Base-by-base conservation (phyloP, 257 asterid genomes). In the Cordia subcordata region DNA sequence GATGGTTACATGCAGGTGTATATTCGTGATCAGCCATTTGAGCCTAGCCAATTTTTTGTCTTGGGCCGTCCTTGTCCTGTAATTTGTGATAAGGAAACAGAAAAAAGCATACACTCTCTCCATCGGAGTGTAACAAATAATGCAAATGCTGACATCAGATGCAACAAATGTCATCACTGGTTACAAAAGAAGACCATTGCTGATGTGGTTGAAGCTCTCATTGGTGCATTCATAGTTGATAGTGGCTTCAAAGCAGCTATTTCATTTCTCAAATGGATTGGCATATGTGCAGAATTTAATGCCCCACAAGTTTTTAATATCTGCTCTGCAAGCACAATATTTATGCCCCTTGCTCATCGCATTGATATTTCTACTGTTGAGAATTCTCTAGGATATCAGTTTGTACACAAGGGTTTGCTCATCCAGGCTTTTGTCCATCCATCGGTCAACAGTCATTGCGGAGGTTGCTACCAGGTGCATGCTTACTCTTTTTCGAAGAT, bases 391-490 rank as follows among this genome's bases (percentile, higher is more conserved):
- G 78, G 78, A 32, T 79, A 89, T 81, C 52, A 75, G 13, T 93
- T 93, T 65, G 18, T 62, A 57, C 78, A 89, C 21, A 89, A 83
- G 70, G 99, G 99, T 62, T 74, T 93, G 79, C 94, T 89, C 58
- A 81, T 86, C 69, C 99, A 86, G 81, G 99, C 99, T 56, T 89
- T 93, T 63, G 71, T 89, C 69, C 99, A 93, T 74, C 99, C 97
- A 27, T 93, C 97, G 60, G 86, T 70, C 81, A 80, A 77, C 86
- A 77, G 68, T 58, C 84, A 74, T 59, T 64, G 57, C 47, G 97
- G 95, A 75, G 96, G 99, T 57, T 89, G 99, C 81, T 93, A 89
- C 81, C 97, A 92, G 95, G 99, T 86, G 68, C 61, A 64, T 60
- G 21, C 58, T 21, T 23, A 45, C 53, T 51, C 51, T 57, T 52